Percentiles rank a stretch among this genome's conserved stretches.
Evolutionary conservation across 2,329 filamentous ascomycete species (phyloP).

Genomic region (Pyrenochaeta sp.): DNA sequence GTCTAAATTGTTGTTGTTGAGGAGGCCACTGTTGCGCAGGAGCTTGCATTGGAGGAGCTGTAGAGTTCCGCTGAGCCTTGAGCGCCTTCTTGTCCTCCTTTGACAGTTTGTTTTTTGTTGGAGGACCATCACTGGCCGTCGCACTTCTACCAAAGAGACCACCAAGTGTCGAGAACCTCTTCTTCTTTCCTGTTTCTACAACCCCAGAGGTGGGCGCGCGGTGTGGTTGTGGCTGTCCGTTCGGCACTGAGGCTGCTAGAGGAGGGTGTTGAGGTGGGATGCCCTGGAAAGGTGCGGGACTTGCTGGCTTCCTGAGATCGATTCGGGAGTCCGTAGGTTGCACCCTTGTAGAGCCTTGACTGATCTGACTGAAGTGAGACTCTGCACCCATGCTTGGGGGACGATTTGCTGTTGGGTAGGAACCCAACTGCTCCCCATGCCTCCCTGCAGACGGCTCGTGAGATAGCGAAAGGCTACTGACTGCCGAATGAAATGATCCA

Average conservation of each 20-base stretch:
- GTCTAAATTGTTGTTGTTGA: constrained; percentile 23
- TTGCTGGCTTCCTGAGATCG: constrained; percentile 35
- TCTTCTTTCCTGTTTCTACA: constrained; percentile 49
- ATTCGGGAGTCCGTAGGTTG: constrained; percentile 40
- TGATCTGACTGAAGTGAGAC: constrained; percentile 40
- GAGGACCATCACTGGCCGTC: constrained; percentile 34
- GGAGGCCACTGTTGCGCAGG: constrained; percentile 23
- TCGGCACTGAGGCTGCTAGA: constrained; percentile 10
- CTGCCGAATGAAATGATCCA: constrained; percentile 34
- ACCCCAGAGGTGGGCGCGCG: constrained; percentile 22
- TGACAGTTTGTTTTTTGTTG: constrained; percentile 44
- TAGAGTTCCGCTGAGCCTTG: constrained; percentile 38
- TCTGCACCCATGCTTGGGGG: constrained; percentile 37
- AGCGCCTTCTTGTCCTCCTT: constrained; percentile 49
- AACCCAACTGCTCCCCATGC: constrained; percentile 23
- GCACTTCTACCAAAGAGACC: constrained; percentile 54
- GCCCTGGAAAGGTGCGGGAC: constrained; percentile 29
- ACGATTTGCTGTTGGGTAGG: constrained; percentile 23
- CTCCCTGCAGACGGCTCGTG: constrained; percentile 20
- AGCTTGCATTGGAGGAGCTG: constrained; percentile 22
- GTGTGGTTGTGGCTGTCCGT: constrained; percentile 12
- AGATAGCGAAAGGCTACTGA: constrained; percentile 32
- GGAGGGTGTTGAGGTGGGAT: constrained; percentile 33
- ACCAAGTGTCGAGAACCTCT: constrained; percentile 56
- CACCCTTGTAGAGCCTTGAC: constrained; percentile 38